Evolutionary conservation across 2,329 filamentous ascomycete genomes (phyloP).

Genomic region (Dactylellina parvicollis): DNA sequence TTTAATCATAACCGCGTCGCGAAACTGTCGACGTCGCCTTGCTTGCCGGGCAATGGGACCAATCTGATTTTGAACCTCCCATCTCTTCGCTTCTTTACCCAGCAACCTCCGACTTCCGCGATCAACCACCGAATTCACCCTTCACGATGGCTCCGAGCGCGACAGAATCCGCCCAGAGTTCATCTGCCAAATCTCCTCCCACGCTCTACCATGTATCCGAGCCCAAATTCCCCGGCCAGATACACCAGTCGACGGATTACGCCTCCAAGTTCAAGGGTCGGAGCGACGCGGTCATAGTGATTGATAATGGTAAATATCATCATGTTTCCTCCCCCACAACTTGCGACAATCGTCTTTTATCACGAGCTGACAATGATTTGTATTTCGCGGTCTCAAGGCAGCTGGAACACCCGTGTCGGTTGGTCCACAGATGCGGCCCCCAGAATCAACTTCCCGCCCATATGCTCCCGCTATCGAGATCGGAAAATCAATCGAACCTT

Average conservation of each 20-base stretch:
- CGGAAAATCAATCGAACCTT: constrained; percentile 92
- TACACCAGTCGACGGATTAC: constrained; percentile 62
- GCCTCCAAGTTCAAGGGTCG: constrained; percentile 52
- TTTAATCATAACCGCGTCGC: constrained; percentile 35
- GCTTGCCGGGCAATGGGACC: no score
- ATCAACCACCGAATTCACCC: not conserved
- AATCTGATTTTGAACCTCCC: not conserved
- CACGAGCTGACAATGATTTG: not conserved
- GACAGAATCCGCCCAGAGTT: constrained; percentile 16
- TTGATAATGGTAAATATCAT: constrained; percentile 99
- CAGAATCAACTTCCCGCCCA: constrained; percentile 80
- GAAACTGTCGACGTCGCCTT: constrained; percentile 9
- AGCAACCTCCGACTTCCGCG: constrained; percentile 21
- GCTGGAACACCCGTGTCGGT: constrained; percentile 86
- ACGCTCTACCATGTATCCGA: constrained; percentile 72
- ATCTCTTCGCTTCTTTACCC: not conserved
- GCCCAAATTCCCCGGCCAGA: constrained; percentile 69
- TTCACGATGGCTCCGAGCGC: constrained; percentile 28
- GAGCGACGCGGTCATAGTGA: constrained; percentile 76
- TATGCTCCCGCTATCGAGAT: constrained; percentile 95
- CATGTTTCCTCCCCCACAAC: constrained; percentile 53
- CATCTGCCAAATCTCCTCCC: constrained; percentile 61
- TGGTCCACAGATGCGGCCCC: constrained; percentile 94
- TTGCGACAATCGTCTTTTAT: constrained; percentile 20
- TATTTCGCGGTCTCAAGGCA: constrained; percentile 69